These are phyloP conservation scores for Stenogyne calaminthoides DNA, from an alignment of 305 asterid genomes.

Conservation along the genomic window DNA sequence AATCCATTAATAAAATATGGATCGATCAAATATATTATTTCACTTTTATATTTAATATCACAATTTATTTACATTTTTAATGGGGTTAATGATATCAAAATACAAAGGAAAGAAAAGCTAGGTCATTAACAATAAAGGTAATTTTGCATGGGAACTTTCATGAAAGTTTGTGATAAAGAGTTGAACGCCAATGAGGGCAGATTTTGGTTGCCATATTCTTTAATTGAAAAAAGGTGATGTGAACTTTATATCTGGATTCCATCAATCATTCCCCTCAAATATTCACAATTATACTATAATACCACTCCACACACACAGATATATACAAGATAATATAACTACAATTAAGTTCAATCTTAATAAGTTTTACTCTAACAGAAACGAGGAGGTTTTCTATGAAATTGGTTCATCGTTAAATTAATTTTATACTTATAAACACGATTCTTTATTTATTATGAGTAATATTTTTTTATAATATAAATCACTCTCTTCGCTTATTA, in stretches of 20 bases:
- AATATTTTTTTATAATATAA: too few species aligned
- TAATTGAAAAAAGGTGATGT: neutral
- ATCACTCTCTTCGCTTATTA: too few species aligned
- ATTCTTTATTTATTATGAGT: too few species aligned
- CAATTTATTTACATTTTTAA: neutral
- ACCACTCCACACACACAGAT: too few species aligned
- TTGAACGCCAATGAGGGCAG: neutral
- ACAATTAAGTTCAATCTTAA: too few species aligned
- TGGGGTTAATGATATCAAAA: neutral
- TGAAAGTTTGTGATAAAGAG: slow-evolving; percentile 25
- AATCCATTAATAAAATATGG: too few species aligned
- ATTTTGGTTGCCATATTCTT: neutral
- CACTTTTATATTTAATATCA: neutral
- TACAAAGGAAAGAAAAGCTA: neutral
- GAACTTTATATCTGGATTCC: slow-evolving; percentile 25
- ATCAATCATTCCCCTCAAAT: neutral
- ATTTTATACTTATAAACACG: too few species aligned
- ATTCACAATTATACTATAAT: neutral
- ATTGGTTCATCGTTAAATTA: too few species aligned
- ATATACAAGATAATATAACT: too few species aligned
- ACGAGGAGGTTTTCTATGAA: too few species aligned
- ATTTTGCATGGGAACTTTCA: slow-evolving; percentile 13
- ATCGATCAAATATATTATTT: too few species aligned
- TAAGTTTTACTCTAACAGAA: too few species aligned
- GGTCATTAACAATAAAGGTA: neutral